A percentile compares a stretch with the other conserved stretches of the same genome.
phyloP scores from a whole-genome alignment of 2,329 filamentous ascomycete genomes.

The Pestalotiopsis sp. region DNA sequence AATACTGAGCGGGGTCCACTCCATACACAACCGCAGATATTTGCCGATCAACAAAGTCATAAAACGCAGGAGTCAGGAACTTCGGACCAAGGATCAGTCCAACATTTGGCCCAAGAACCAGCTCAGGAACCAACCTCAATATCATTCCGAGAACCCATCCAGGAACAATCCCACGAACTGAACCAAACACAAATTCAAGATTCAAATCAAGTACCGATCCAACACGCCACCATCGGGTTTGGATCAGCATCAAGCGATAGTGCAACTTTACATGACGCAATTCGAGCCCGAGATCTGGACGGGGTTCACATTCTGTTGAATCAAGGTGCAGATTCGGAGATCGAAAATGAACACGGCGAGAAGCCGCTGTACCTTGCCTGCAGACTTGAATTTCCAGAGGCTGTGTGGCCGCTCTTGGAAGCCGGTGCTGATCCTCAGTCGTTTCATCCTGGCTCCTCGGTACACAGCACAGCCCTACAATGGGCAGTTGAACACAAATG shows the following conservation, averaged over 20 bases:
- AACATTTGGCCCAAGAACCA: too few relatives aligned
- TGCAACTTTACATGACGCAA: not conserved
- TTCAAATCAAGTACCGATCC: not conserved
- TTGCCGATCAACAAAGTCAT: not conserved
- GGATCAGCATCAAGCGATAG: too few relatives aligned
- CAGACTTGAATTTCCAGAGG: not conserved
- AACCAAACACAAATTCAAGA: too few relatives aligned
- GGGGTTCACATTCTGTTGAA: not conserved
- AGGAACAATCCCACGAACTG: too few relatives aligned
- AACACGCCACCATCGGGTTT: not conserved
- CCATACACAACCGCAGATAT: fast-evolving
- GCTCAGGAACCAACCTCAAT: too few relatives aligned
- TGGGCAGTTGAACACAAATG: not conserved
- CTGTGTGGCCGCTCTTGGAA: not conserved
- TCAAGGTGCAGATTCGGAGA: not conserved
- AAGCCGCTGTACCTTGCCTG: not conserved
- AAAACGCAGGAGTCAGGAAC: not conserved
- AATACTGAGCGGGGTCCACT: not conserved
- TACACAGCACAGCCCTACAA: not conserved
- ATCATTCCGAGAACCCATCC: too few relatives aligned
- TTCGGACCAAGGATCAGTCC: too few relatives aligned
- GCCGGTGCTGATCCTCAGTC: not conserved
- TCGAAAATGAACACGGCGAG: not conserved
- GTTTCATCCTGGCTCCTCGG: fast-evolving
- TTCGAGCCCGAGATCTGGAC: not conserved